These are phyloP conservation scores for Stereocaulon alpinum DNA, from an alignment of 495 filamentous ascomycete species.

Conservation along the genomic window DNA sequence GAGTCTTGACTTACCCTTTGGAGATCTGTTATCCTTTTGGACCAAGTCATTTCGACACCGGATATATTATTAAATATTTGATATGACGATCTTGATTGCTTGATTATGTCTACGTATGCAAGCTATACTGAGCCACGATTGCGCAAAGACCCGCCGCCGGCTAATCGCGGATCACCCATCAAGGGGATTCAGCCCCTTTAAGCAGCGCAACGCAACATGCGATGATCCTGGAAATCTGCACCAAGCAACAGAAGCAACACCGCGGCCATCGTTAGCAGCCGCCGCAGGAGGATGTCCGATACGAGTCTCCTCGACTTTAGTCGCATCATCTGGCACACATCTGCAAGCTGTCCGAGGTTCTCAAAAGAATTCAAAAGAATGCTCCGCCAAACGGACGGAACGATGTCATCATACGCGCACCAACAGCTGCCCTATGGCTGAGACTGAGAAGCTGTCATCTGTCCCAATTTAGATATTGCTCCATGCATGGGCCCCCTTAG, in stretches of 20 bases:
- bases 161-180: neutral
- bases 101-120: neutral
- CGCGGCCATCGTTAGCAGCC: constrained; percentile 2
- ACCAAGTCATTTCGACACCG: neutral
- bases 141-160: neutral
- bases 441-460: neutral
- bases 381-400: neutral
- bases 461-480: neutral
- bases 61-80: too few species aligned
- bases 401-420: constrained; percentile 3
- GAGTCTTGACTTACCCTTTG: neutral
- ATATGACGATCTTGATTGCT: neutral
- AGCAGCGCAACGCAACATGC: neutral
- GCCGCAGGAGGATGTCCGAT: neutral
- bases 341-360: neutral
- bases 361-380: neutral
- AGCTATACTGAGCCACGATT: neutral
- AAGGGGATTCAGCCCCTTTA: constrained; percentile 8
- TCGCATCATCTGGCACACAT: constrained; percentile 3
- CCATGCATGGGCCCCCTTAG: neutral
- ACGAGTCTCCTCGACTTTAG: neutral
- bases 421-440: neutral
- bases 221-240: neutral
- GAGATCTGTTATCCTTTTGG: neutral
- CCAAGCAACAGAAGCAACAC: neutral